Evolutionary conservation across 1,284 basidiomycete genomes (phyloP).

Genomic region (Sporisorium reilianum): DNA sequence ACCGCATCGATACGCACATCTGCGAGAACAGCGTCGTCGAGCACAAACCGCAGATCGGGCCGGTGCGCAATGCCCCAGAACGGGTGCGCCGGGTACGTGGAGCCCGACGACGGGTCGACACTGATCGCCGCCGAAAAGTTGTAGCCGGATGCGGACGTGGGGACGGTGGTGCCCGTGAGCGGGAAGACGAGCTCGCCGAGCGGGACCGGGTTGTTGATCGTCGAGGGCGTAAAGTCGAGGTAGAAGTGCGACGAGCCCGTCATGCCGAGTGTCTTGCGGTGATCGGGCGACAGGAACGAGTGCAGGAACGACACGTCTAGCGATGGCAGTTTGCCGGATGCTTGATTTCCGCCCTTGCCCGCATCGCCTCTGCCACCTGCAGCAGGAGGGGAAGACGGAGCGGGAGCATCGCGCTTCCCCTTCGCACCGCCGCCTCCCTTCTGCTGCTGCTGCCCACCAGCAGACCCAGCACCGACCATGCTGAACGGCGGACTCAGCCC

Average conservation of each 20-base stretch:
- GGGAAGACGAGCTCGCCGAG: slow-evolving; percentile 36
- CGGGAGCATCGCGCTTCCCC: neutral
- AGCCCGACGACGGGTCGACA: slow-evolving; percentile 20
- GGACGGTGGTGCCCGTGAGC: slow-evolving; percentile 12
- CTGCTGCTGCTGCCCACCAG: neutral
- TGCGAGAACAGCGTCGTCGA: neutral
- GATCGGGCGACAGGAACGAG: slow-evolving; percentile 11
- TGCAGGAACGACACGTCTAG: slow-evolving; percentile 27
- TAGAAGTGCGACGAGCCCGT: slow-evolving; percentile 27
- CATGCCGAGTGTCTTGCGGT: slow-evolving; percentile 17
- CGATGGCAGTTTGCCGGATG: neutral
- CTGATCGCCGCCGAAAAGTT: neutral
- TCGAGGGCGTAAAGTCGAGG: slow-evolving; percentile 7
- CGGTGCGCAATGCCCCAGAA: slow-evolving; percentile 46
- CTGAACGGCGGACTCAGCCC: slow-evolving; percentile 36
- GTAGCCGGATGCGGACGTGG: slow-evolving; percentile 1
- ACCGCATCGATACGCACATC: slow-evolving; percentile 32
- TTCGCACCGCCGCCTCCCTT: slow-evolving; percentile 6
- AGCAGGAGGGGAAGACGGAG: neutral
- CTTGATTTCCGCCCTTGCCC: neutral
- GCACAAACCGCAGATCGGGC: slow-evolving; percentile 12
- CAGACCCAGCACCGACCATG: neutral
- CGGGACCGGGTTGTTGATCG: neutral
- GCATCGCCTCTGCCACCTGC: neutral
- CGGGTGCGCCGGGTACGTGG: slow-evolving; percentile 16